Percentiles rank a stretch among this genome's conserved stretches.
Conservation (phyloP, 805 yeast species). For the Isabelozyma heimii region DNA sequence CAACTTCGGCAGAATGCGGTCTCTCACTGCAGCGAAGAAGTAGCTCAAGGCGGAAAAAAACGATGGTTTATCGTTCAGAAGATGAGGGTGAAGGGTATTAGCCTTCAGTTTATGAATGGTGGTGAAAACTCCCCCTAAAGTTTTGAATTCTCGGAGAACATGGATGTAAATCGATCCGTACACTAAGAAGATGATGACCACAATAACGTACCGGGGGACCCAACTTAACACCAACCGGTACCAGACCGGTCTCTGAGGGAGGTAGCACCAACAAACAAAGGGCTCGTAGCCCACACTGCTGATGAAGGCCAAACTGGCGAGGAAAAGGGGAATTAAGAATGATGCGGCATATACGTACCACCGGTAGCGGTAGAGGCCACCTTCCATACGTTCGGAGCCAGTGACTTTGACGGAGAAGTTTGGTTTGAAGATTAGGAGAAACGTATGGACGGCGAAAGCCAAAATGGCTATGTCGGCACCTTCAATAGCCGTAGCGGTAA, state of each 20-base stretch:
- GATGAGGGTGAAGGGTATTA: constrained; percentile 7
- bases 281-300: constrained; percentile 54
- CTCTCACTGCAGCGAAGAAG: constrained; percentile 20
- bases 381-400: constrained; percentile 48
- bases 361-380: constrained; percentile 67
- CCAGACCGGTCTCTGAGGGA: constrained; percentile 74
- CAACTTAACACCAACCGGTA: constrained; percentile 71
- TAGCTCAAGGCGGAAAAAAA: constrained; percentile 31
- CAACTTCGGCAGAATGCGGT: constrained; percentile 24
- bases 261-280: constrained; percentile 72
- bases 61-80: constrained; percentile 22
- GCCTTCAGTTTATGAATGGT: constrained; percentile 21
- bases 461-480: constrained; percentile 85
- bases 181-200: constrained; percentile 58
- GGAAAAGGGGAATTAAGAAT: constrained; percentile 57
- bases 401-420: constrained; percentile 41
- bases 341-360: constrained; percentile 56
- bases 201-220: constrained; percentile 74
- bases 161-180: constrained; percentile 72
- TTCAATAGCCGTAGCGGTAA: constrained; percentile 76
- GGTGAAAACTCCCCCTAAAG: constrained; percentile 47
- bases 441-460: constrained; percentile 81
- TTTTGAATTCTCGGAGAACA: constrained; percentile 60
- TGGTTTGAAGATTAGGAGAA: constrained; percentile 67
- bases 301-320: constrained; percentile 74